phyloP scores from a whole-genome alignment of 768 basidiomycete species.

The Tulasnella sp. region DNA sequence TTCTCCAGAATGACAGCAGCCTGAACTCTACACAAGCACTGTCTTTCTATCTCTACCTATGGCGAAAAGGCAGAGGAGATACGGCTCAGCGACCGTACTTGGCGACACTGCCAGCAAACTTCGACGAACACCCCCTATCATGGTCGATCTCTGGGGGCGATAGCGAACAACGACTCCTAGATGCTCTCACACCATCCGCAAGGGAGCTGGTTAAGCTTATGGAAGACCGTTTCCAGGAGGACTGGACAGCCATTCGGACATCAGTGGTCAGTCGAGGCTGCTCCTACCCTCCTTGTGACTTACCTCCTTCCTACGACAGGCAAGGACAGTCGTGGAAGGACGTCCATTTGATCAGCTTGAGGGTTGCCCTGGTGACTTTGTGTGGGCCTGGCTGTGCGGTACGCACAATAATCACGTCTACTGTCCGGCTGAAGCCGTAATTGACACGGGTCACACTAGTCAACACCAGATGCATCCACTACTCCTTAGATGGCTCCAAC shows the following conservation, averaged over 20 bases:
- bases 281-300: neutral
- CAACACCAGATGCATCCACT: slow-evolving; percentile 82
- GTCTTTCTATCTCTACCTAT: slow-evolving; percentile 64
- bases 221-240: slow-evolving; percentile 38
- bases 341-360: too few species aligned
- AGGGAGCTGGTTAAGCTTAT: slow-evolving; percentile 33
- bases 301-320: neutral
- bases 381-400: slow-evolving; percentile 95
- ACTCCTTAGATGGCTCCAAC: slow-evolving; percentile 10
- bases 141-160: slow-evolving; percentile 33
- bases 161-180: slow-evolving; percentile 28
- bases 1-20: slow-evolving; percentile 22
- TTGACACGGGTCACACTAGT: slow-evolving; percentile 35
- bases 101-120: slow-evolving; percentile 57
- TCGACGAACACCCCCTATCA: slow-evolving; percentile 70
- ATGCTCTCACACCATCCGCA: slow-evolving; percentile 39
- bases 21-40: slow-evolving; percentile 59
- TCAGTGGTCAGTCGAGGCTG: slow-evolving; percentile 22
- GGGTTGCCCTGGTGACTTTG: slow-evolving; percentile 34
- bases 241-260: slow-evolving; percentile 34
- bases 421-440: neutral
- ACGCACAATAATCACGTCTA: slow-evolving; percentile 19
- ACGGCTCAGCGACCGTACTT: slow-evolving; percentile 63
- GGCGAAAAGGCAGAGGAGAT: slow-evolving; percentile 39
- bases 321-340: neutral